Conservation (phyloP, 495 filamentous ascomycete genomes). For the Tuber aestivum region DNA sequence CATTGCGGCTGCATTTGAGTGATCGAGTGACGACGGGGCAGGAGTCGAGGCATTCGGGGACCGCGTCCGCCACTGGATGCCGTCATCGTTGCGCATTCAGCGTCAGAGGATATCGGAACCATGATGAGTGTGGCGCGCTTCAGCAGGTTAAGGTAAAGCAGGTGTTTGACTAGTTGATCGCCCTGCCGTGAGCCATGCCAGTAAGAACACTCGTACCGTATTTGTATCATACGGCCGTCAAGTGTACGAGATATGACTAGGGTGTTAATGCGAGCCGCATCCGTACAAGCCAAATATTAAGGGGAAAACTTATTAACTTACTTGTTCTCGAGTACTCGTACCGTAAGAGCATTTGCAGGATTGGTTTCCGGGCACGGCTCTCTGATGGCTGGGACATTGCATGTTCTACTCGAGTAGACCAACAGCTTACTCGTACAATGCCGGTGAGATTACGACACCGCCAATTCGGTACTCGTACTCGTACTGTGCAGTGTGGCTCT, state of each 20-base stretch:
- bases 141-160: background rate
- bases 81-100: constrained; percentile 2
- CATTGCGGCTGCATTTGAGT: background rate
- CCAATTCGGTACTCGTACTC: too few species aligned
- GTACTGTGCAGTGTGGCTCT: too few species aligned
- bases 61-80: background rate
- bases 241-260: background rate
- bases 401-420: too few species aligned
- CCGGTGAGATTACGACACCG: too few species aligned
- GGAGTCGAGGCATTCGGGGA: background rate
- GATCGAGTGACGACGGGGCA: background rate
- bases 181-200: background rate
- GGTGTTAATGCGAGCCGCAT: background rate
- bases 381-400: too few species aligned
- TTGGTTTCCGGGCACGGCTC: too few species aligned
- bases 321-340: too few species aligned
- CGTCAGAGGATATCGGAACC: background rate
- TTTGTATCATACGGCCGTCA: too few species aligned
- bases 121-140: background rate
- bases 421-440: too few species aligned
- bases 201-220: too few species aligned
- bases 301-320: too few species aligned
- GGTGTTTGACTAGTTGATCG: background rate
- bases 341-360: too few species aligned
- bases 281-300: background rate